A percentile compares a stretch with the other conserved stretches of the same genome.
Evolutionary conservation across 805 yeast species (phyloP).

Genomic region (Saccharomycopsis capsularis): DNA sequence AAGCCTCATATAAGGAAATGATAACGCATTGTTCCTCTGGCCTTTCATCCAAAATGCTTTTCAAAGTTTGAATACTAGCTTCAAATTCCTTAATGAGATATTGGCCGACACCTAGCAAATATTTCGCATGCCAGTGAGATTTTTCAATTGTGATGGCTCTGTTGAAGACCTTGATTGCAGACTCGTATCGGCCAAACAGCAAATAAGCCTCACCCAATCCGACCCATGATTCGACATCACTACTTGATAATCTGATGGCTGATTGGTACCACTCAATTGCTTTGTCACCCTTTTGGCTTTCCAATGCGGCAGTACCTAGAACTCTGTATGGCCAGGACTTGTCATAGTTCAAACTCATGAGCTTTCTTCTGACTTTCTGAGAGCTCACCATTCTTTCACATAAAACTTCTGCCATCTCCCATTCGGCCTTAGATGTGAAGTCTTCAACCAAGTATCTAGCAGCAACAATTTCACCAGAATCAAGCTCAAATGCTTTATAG

Average conservation of each 20-base stretch:
- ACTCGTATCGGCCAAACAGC: constrained; percentile 77
- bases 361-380: constrained; percentile 47
- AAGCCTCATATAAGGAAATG: constrained; percentile 49
- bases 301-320: constrained; percentile 71
- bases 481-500: constrained; percentile 83
- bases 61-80: constrained; percentile 46
- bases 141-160: constrained; percentile 51
- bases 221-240: constrained; percentile 78
- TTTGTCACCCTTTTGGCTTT: constrained; percentile 59
- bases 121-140: constrained; percentile 51
- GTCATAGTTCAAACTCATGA: constrained; percentile 32
- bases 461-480: constrained; percentile 66
- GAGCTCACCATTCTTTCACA: constrained; percentile 60
- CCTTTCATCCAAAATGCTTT: constrained; percentile 33
- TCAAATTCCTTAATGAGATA: constrained; percentile 60
- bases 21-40: constrained; percentile 47
- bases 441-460: constrained; percentile 65
- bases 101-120: constrained; percentile 59
- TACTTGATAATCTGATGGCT: constrained; percentile 56
- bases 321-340: constrained; percentile 85
- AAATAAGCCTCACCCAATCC: constrained; percentile 96
- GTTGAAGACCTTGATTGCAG: constrained; percentile 75
- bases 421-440: constrained; percentile 61
- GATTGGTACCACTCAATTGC: constrained; percentile 89
- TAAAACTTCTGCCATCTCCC: constrained; percentile 78